phyloP scores from a whole-genome alignment of 768 basidiomycete species.

The Coprinopsis sp. region DNA sequence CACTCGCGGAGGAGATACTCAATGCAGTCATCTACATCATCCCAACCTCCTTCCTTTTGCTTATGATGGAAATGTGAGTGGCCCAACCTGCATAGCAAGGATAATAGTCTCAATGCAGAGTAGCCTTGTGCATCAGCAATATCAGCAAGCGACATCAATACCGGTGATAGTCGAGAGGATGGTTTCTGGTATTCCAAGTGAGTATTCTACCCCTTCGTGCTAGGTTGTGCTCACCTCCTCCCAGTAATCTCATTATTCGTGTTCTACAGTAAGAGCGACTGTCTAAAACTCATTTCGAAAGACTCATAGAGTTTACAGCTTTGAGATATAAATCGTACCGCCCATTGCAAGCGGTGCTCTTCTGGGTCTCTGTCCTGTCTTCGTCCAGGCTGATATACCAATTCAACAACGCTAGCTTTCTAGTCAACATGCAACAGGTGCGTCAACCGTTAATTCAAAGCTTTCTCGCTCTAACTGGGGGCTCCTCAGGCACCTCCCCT shows the following conservation, averaged over 20 bases:
- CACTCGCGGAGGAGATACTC: constrained; percentile 65
- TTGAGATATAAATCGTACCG: constrained; percentile 57
- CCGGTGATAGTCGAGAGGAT: constrained; percentile 51
- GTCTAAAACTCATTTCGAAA: neutral
- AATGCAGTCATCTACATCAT: constrained; percentile 60
- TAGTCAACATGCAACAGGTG: constrained; percentile 73
- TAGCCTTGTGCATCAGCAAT: constrained; percentile 78
- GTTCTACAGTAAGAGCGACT: constrained; percentile 59
- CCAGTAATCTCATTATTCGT: constrained; percentile 71
- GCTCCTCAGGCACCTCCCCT: constrained; percentile 65
- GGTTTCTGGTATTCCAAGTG: constrained; percentile 69
- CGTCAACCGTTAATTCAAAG: neutral
- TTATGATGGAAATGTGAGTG: constrained; percentile 83
- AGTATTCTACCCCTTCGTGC: constrained; percentile 21
- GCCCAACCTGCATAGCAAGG: neutral
- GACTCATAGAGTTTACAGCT: constrained; percentile 33
- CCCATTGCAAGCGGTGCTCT: constrained; percentile 51
- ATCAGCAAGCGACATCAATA: constrained; percentile 54
- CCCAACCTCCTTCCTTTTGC: constrained; percentile 67
- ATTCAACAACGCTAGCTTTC: constrained; percentile 65
- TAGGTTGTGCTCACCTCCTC: constrained; percentile 4
- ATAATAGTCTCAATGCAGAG: neutral
- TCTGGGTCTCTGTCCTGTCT: constrained; percentile 49
- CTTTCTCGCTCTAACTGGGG: neutral
- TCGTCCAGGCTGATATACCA: constrained; percentile 70